Conservation (phyloP, 1,284 basidiomycete species). For the Sporisorium reilianum region DNA sequence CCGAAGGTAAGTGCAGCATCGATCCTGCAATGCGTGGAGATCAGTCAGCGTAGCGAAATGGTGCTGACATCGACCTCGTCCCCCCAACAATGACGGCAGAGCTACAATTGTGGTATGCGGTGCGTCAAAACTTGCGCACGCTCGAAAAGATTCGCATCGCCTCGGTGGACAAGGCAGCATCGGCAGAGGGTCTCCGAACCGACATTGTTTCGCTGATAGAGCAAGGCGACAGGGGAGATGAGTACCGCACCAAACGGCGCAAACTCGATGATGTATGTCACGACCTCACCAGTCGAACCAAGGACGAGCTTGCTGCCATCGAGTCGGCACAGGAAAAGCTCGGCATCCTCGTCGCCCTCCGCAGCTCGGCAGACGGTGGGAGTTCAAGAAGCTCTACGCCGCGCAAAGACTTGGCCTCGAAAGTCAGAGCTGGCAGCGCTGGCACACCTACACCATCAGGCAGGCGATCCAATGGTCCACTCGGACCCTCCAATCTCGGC, state of each 20-base stretch:
- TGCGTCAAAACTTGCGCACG: slow-evolving; percentile 55
- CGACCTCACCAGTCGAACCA: slow-evolving; percentile 44
- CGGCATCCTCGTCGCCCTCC: slow-evolving; percentile 55
- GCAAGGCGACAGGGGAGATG: slow-evolving; percentile 44
- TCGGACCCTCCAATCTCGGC: slow-evolving; percentile 31
- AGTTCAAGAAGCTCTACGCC: slow-evolving; percentile 35
- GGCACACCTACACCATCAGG: slow-evolving; percentile 36
- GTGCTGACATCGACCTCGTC: background rate
- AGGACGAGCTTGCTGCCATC: slow-evolving; percentile 57
- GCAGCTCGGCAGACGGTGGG: slow-evolving; percentile 40
- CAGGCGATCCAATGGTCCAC: slow-evolving; percentile 18
- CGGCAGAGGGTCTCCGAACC: slow-evolving; percentile 30
- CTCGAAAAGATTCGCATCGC: slow-evolving; percentile 59
- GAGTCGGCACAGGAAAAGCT: slow-evolving; percentile 60
- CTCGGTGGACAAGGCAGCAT: slow-evolving; percentile 36
- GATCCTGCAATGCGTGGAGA: background rate
- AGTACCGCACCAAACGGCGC: slow-evolving; percentile 47
- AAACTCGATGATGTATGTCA: slow-evolving; percentile 49
- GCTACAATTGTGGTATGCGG: slow-evolving; percentile 64
- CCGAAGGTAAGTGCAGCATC: slow-evolving; percentile 32
- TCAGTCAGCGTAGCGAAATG: background rate
- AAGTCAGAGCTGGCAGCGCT: slow-evolving; percentile 22
- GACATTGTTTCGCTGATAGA: slow-evolving; percentile 41
- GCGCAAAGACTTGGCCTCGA: slow-evolving; percentile 33
- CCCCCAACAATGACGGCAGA: slow-evolving; percentile 26